These are phyloP conservation scores for Catharanthus roseus DNA, from an alignment of 257 asterid genomes.

Conservation along the genomic window DNA sequence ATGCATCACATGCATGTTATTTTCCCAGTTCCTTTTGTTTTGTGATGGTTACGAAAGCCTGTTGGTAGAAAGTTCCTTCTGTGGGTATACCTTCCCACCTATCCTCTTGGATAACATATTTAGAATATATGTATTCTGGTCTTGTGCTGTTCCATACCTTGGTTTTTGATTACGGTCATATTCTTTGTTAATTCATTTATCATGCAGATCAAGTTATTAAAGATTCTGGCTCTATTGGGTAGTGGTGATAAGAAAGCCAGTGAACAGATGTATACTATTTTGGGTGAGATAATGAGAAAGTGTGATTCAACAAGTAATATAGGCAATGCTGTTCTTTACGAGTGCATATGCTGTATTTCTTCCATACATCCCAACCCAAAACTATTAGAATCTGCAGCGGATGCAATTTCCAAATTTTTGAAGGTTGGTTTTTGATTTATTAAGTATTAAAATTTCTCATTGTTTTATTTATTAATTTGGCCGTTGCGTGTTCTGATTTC, in stretches of 20 bases:
- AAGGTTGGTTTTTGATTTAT: slow-evolving; percentile 46
- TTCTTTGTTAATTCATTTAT: not conserved
- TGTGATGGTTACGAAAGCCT: not conserved
- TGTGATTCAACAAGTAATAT: slow-evolving; percentile 80
- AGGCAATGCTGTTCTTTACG: slow-evolving; percentile 90
- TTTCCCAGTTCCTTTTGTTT: not conserved
- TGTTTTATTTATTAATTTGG: not conserved
- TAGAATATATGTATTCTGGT: not conserved
- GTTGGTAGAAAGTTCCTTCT: no score
- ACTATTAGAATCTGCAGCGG: slow-evolving; percentile 86
- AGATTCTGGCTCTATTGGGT: slow-evolving; percentile 73
- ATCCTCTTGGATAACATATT: not conserved
- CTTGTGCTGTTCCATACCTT: not conserved
- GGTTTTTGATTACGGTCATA: not conserved
- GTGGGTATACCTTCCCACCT: not conserved
- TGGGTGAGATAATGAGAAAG: slow-evolving; percentile 83
- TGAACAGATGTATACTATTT: slow-evolving; percentile 86
- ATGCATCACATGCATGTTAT: not conserved
- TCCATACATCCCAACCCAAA: slow-evolving; percentile 83
- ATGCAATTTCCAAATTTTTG: slow-evolving; percentile 75
- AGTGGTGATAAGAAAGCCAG: slow-evolving; percentile 90
- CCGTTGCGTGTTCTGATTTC: not conserved
- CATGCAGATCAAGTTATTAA: slow-evolving; percentile 79
- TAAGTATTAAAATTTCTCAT: slow-evolving; percentile 6
- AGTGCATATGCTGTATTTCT: slow-evolving; percentile 87